Base-by-base conservation (phyloP, 176 grass and related monocot species). In the Triticum monococcum region DNA sequence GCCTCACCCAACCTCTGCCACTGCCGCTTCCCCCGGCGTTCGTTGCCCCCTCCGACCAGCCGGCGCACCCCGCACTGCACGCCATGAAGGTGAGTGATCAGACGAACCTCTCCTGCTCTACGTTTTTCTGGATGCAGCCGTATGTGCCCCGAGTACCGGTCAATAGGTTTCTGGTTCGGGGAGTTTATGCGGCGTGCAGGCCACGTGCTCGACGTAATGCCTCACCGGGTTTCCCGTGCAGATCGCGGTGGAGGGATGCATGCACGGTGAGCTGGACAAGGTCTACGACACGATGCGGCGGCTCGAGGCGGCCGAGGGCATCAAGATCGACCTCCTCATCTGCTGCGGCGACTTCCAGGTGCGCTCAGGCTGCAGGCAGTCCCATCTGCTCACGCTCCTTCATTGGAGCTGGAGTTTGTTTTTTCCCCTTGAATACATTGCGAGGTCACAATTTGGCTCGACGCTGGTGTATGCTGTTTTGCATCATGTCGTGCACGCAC, bases 271-370 rank as follows among this genome's bases (percentile, higher is more conserved):
- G 40, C 87, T 98, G 38, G 94, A 98, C 83, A 85, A 64, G 71
- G 94, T 98, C 56, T 98, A 98, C 32, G 88, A 86, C 33, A 92
- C 94, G 14, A 64, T 98, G 62, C 91, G 59, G 11, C 76, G 60
- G 12, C 78, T 96, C 48, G 92, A 96, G 90, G 79, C 91, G 76
- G 87, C 77, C 4, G 92, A 94, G 79, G 93, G 89, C 61, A 52
- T 84, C 26, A 96, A 98, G 87, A 98, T 96, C 63, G 97, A 96
- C 56, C 94, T 98, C 72, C 94, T 96, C 11, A 77, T 98, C 54
- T 94, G 97, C 85, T 98, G 94, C 9, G 92, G 94, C 7, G 97
- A 94, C 82, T 96, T 98, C 88, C 97, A 94, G 94, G 97, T 98
- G n/a, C 50, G 24, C n/a, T 59, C 54, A 8, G 67, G 9, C 35